Evolutionary conservation across 768 basidiomycete species (phyloP).

Genomic region (Dentipellis fragilis): DNA sequence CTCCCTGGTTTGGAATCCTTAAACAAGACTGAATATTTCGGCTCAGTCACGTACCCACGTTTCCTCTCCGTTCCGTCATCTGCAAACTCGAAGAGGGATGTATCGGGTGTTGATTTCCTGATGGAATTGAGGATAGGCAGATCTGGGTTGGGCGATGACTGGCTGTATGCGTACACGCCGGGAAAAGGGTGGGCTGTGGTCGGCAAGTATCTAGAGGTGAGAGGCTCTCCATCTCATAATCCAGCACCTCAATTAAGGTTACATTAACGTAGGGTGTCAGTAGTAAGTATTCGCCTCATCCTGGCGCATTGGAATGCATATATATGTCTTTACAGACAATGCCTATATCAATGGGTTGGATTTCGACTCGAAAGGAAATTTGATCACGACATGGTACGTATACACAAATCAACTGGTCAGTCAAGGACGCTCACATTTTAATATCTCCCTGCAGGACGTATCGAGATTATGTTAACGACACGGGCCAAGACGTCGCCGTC

Average conservation of each 20-base stretch:
- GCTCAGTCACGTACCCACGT: constrained; percentile 28
- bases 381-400: constrained; percentile 23
- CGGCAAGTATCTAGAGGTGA: constrained; percentile 25
- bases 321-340: constrained; percentile 18
- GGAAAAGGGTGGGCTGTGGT: constrained; percentile 20
- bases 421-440: no score
- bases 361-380: constrained; percentile 20
- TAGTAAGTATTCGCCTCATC: constrained; percentile 14
- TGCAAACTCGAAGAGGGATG: constrained; percentile 7
- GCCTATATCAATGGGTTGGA: constrained; percentile 30
- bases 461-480: constrained; percentile 29
- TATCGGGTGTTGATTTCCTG: constrained; percentile 18
- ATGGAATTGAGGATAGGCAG: constrained; percentile 26
- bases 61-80: constrained; percentile 14
- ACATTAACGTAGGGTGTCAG: constrained; percentile 29
- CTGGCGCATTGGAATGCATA: neutral
- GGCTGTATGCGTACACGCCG: constrained; percentile 26
- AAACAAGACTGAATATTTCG: constrained; percentile 22
- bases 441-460: constrained; percentile 22
- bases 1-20: constrained; percentile 24
- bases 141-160: constrained; percentile 28
- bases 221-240: neutral
- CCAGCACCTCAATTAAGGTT: no score
- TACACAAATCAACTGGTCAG: no score
- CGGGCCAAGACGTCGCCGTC: constrained; percentile 27